These are phyloP conservation scores for Yarrowia keelungensis DNA, from an alignment of 805 yeast genomes.

Conservation along the genomic window DNA sequence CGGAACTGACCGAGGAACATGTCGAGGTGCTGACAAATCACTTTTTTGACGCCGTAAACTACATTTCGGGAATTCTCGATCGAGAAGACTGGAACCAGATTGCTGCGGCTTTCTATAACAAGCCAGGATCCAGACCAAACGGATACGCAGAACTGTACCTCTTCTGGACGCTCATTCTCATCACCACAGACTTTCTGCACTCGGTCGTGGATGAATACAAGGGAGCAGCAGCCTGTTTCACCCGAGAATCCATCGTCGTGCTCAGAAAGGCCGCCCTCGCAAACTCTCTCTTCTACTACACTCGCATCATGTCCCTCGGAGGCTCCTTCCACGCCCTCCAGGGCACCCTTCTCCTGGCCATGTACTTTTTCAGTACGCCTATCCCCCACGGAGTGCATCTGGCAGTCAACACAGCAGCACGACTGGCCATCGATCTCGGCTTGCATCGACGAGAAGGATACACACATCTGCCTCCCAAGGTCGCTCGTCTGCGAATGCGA, in stretches of 20 bases:
- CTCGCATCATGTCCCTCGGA: slow-evolving; percentile 57
- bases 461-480: slow-evolving; percentile 51
- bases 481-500: slow-evolving; percentile 51
- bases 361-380: slow-evolving; percentile 46
- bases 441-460: slow-evolving; percentile 59
- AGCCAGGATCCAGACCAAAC: slow-evolving; percentile 15
- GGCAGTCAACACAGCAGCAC: slow-evolving; percentile 54
- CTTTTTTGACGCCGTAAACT: slow-evolving; percentile 29
- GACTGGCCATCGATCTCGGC: slow-evolving; percentile 64
- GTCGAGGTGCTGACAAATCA: neutral
- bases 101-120: neutral
- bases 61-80: slow-evolving; percentile 20
- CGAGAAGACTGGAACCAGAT: slow-evolving; percentile 32
- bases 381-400: slow-evolving; percentile 50
- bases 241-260: neutral
- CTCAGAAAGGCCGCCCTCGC: slow-evolving; percentile 42
- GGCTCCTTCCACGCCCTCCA: slow-evolving; percentile 61
- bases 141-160: slow-evolving; percentile 31
- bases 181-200: slow-evolving; percentile 13
- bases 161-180: slow-evolving; percentile 28
- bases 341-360: slow-evolving; percentile 57
- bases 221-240: neutral
- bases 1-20: slow-evolving; percentile 1
- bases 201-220: slow-evolving; percentile 5
- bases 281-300: slow-evolving; percentile 61